Conservation (phyloP, 305 asterid genomes). For the Coffea humblotiana region DNA sequence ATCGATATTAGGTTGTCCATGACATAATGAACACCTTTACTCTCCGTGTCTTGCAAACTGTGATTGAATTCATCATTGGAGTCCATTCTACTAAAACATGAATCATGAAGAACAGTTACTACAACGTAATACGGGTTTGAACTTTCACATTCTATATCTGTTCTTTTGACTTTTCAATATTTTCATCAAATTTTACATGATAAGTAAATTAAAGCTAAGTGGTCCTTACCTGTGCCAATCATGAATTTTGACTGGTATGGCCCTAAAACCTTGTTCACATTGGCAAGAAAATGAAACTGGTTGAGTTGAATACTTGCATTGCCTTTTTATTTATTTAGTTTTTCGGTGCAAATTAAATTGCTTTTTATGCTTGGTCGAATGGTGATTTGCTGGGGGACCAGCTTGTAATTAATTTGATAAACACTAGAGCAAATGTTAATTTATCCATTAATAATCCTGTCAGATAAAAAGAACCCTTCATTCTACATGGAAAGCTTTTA, state of each 20-base stretch:
- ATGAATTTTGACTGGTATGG: background rate
- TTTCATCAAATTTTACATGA: background rate
- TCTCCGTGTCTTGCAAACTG: background rate
- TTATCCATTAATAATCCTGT: no score
- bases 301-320: no score
- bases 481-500: no score
- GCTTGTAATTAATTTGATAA: no score
- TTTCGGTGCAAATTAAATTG: no score
- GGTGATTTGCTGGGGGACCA: no score
- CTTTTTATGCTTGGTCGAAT: no score
- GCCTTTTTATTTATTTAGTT: no score
- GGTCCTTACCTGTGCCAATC: background rate
- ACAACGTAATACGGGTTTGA: background rate
- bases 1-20: background rate
- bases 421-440: no score
- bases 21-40: background rate
- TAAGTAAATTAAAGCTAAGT: background rate
- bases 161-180: no score
- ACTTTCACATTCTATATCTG: background rate
- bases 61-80: background rate
- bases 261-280: background rate
- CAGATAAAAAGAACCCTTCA: no score
- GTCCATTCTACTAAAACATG: background rate
- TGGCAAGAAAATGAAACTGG: background rate
- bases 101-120: background rate